Evolutionary conservation across 2,329 filamentous ascomycete genomes (phyloP), one percentile per base, ranked within the genome.

Genomic region (Aspergillus sp.): DNA sequence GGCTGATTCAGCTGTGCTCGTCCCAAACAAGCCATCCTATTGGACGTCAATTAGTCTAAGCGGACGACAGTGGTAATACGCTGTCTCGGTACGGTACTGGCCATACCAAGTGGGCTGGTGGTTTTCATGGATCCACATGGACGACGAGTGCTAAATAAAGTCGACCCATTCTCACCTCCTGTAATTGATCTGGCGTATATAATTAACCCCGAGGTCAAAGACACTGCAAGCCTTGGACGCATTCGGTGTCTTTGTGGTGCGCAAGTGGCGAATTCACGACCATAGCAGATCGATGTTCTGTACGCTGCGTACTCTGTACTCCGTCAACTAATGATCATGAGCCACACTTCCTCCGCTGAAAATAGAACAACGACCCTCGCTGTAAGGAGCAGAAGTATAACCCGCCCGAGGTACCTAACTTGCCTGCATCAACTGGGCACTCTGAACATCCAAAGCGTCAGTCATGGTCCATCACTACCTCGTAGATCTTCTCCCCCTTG

Each of bases 101-200:
- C 3, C 25, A 29, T 29, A 29, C 25, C 25, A 10, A 29, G 25
- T 10, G 25, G 25, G 25, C 25, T 29, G 25, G 25, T 11, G 25
- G 25, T 29, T 29, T 29, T 29, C 34, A 38, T n/a, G 7, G 38
- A 14, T 19, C 47, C 38, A 43, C 34, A n/a, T 11, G n/a, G 19
- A 20, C 38, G 25, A 36, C 9, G 6, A 29, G 13, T 49, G 38
- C 38, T 43, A 43, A 49, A 43, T 41, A 29, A n/a, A 43, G 36
- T 10, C 10, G 25, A 21, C 47, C 47, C 47, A 43, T 49, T 14
- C 36, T 6, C 25, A 49, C 36, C 47, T 49, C 47, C 47, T 49
- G 47, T 41, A 41, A 49, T n/a, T 20, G 47, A 49, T 49, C 47
- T 49, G 25, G 41, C 47, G 34, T 38, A 38, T 38, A 38, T 38